Evolutionary conservation across 805 yeast genomes (phyloP).

Genomic region (Kazachstania taianensis): DNA sequence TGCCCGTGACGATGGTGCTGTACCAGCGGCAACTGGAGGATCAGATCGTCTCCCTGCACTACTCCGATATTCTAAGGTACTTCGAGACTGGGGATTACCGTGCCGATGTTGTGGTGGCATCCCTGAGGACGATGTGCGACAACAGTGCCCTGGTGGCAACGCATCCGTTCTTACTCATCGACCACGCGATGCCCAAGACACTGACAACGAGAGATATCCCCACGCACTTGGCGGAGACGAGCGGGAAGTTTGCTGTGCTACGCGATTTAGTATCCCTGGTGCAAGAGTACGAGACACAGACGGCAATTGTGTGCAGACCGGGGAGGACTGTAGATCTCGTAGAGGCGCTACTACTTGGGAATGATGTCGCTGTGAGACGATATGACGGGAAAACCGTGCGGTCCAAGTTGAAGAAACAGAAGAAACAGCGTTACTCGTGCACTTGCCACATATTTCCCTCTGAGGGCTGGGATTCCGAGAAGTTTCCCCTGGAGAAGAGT

Average conservation of each 20-base stretch:
- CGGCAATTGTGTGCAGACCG: conserved; percentile 63
- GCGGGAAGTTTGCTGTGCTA: conserved; percentile 74
- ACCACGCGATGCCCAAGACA: conserved; percentile 77
- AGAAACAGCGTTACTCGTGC: conserved; percentile 19
- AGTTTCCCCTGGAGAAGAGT: conserved; percentile 14
- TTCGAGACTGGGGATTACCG: conserved; percentile 48
- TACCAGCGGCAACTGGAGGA: conserved; percentile 84
- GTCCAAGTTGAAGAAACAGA: conserved; percentile 30
- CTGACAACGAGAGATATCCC: conserved; percentile 64
- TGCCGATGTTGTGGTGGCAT: conserved; percentile 56
- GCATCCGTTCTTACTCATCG: conserved; percentile 80
- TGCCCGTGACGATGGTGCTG: conserved; percentile 76
- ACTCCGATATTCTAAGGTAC: conserved; percentile 79
- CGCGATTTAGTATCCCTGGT: conserved; percentile 52
- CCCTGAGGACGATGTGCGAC: conserved; percentile 61
- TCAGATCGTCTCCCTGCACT: conserved; percentile 84
- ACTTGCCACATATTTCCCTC: conserved; percentile 40
- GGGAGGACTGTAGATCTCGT: conserved; percentile 61
- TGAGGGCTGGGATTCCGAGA: conserved; percentile 10
- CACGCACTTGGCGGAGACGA: conserved; percentile 56
- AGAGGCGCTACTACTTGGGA: conserved; percentile 62
- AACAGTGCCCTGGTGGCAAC: conserved; percentile 75
- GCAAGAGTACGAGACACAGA: conserved; percentile 35
- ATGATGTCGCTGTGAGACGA: conserved; percentile 44
- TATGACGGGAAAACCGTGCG: conserved; percentile 55